Evolutionary conservation across 2,329 filamentous ascomycete species (phyloP).

Genomic region (Ascochyta pisi): DNA sequence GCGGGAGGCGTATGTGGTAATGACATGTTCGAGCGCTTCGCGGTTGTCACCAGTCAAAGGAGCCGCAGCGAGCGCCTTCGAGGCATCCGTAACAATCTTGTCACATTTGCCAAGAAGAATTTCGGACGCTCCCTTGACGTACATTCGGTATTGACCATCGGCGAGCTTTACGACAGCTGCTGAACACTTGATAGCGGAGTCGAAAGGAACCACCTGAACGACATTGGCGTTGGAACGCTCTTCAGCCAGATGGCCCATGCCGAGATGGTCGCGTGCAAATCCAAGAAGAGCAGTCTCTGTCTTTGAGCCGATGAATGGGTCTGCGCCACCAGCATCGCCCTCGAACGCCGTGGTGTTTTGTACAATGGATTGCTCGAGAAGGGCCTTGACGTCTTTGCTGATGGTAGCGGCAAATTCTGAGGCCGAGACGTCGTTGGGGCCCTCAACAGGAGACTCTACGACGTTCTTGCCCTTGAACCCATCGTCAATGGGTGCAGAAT

Average conservation of each 20-base stretch:
- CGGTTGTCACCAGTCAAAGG: slow-evolving; percentile 65
- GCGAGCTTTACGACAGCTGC: slow-evolving; percentile 66
- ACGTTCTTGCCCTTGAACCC: slow-evolving; percentile 42
- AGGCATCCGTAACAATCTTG: slow-evolving; percentile 65
- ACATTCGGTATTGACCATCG: slow-evolving; percentile 64
- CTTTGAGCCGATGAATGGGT: slow-evolving; percentile 75
- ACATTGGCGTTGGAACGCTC: slow-evolving; percentile 69
- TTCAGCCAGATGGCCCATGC: slow-evolving; percentile 66
- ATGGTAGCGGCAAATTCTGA: slow-evolving; percentile 62
- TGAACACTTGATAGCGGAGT: slow-evolving; percentile 74
- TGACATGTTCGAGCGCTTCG: slow-evolving; percentile 68
- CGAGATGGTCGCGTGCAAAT: slow-evolving; percentile 71
- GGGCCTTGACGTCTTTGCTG: slow-evolving; percentile 59
- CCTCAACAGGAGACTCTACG: slow-evolving; percentile 45
- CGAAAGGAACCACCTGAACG: slow-evolving; percentile 65
- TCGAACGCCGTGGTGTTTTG: slow-evolving; percentile 54
- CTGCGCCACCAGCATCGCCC: slow-evolving; percentile 48
- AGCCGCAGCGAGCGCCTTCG: slow-evolving; percentile 61
- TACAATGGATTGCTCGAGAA: slow-evolving; percentile 65
- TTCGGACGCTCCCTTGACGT: slow-evolving; percentile 60
- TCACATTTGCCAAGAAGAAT: slow-evolving; percentile 58
- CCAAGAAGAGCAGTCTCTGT: slow-evolving; percentile 77
- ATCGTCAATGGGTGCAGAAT: slow-evolving; percentile 31
- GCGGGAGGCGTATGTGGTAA: slow-evolving; percentile 77
- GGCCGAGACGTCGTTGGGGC: slow-evolving; percentile 58